Evolutionary conservation across 2,329 filamentous ascomycete genomes (phyloP), one percentile per base, ranked within the genome.

Genomic region (Cordyceps cateniannulata): DNA sequence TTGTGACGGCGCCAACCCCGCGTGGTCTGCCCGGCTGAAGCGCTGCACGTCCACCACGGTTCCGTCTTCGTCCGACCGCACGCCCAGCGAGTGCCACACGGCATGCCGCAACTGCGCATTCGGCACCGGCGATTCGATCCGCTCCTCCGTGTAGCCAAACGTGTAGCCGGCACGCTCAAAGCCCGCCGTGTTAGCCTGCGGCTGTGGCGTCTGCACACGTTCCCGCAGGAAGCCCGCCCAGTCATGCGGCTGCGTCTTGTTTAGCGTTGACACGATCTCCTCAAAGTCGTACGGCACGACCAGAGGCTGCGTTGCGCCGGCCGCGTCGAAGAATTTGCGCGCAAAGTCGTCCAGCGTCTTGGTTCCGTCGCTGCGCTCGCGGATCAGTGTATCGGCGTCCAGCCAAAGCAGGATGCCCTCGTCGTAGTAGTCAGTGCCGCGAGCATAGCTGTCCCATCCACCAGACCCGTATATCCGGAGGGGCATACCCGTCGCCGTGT

Each of bases 91-190:
- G 27, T 29, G 27, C 27, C 27, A 29, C 27, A 29, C 27, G 8
- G 27, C 27, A 29, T 29, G 27, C 27, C 27, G 59, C 12, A 63
- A 47, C 51, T 32, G 25, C 32, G 14, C n/a, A 9, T 42, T 9
- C 20, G 38, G 35, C 16, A 27, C 56, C 6, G 47, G 56, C 24
- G 56, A 47, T 20, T 51, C 47, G 3, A 25, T 20, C 29, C 32
- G 48, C 32, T 59, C 53, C 5, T 27, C 3, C 20, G 22, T 45
- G 45, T 59, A 59, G 5, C 22, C 27, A 4, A 29, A 29, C 27
- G 8, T 42, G 16, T 62, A 62, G 16, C 62, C 62, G 22, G 62
- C 59, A 12, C 62, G 53, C 59, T 62, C 54, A 20, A 63, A 53
- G 14, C 59, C 62, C 3, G n/a, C 53, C 18, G 50, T 25, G 27